A percentile compares a stretch with the other conserved stretches of the same genome.
These are phyloP conservation scores for Moringa oleifera DNA, from an alignment of 345 rosid species.

Conservation along the genomic window DNA sequence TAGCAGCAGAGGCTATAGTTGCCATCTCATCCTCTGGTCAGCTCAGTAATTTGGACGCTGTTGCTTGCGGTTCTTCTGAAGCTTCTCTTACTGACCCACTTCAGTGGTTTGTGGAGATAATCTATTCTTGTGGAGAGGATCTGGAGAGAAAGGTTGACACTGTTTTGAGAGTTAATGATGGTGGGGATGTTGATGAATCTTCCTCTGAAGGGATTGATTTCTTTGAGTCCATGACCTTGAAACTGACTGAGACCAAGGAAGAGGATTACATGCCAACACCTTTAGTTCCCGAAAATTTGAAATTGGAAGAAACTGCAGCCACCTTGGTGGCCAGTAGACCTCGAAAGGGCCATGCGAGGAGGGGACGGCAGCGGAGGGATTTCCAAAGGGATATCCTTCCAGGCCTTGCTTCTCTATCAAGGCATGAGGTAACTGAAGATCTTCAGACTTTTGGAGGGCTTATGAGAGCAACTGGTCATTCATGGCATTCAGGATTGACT, in stretches of 20 bases:
- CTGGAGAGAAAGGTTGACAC: constrained; percentile 40
- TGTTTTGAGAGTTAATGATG: constrained; percentile 25
- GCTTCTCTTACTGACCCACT: constrained; percentile 33
- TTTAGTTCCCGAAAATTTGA: constrained; percentile 49
- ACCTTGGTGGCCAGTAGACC: constrained; percentile 35
- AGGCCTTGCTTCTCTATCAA: constrained; percentile 76
- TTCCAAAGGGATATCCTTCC: constrained; percentile 99
- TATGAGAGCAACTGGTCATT: constrained; percentile 72
- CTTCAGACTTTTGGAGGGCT: constrained; percentile 86
- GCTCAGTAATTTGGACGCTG: constrained; percentile 27
- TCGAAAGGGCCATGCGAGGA: constrained; percentile 72
- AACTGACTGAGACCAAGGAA: constrained; percentile 51
- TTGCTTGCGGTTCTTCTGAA: constrained; percentile 21
- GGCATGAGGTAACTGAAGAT: constrained; percentile 90
- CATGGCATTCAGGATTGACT: constrained; percentile 60
- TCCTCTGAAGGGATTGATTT: constrained; percentile 57
- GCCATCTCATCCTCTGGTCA: constrained; percentile 47
- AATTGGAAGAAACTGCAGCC: constrained; percentile 42
- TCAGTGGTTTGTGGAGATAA: constrained; percentile 72
- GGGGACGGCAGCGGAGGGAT: constrained; percentile 95
- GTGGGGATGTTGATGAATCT: constrained; percentile 27
- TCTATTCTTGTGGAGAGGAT: constrained; percentile 46
- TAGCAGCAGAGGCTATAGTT: constrained; percentile 79
- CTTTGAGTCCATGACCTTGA: constrained; percentile 81
- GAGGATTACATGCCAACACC: constrained; percentile 90